Evolutionary conservation across 2,329 filamentous ascomycete genomes (phyloP).

Genomic region (Cladosporium oxysporum): DNA sequence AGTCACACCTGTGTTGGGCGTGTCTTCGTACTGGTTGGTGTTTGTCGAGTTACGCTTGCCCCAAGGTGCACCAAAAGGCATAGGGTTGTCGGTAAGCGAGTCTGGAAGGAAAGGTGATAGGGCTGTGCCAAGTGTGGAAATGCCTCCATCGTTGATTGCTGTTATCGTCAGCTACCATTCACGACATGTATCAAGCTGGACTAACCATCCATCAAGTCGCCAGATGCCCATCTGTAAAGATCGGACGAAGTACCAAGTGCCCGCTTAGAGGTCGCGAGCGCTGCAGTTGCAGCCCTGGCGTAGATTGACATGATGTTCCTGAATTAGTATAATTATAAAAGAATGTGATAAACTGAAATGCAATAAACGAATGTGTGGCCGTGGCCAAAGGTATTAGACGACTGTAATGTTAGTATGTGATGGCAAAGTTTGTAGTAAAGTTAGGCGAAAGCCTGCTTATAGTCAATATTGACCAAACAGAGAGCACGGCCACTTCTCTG

Average conservation of each 20-base stretch:
- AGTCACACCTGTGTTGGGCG: constrained; percentile 34
- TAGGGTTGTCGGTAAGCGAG: constrained; percentile 24
- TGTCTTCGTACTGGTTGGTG: constrained; percentile 24
- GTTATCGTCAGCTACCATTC: not conserved
- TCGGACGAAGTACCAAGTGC: not conserved
- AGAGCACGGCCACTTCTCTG: constrained; percentile 7
- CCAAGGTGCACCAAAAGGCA: constrained; percentile 30
- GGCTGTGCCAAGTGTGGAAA: constrained; percentile 25
- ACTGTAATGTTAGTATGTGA: constrained; percentile 11
- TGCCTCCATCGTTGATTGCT: constrained; percentile 8
- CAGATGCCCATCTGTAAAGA: not conserved
- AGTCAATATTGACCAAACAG: not conserved
- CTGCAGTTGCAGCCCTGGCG: constrained; percentile 20
- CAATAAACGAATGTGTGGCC: constrained; percentile 19
- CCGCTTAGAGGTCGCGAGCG: constrained; percentile 16
- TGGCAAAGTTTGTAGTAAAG: constrained; percentile 6
- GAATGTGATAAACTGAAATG: constrained; percentile 10
- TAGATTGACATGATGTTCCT: constrained; percentile 18
- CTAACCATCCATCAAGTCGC: not conserved
- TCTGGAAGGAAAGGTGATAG: constrained; percentile 19
- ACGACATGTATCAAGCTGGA: not conserved
- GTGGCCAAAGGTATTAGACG: constrained; percentile 13
- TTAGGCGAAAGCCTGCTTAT: constrained; percentile 4
- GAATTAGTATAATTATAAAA: constrained; percentile 19
- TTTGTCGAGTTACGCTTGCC: constrained; percentile 21